Evolutionary conservation across 768 basidiomycete species (phyloP), one percentile per base, ranked within the genome.

Genomic region (Russula lepida): DNA sequence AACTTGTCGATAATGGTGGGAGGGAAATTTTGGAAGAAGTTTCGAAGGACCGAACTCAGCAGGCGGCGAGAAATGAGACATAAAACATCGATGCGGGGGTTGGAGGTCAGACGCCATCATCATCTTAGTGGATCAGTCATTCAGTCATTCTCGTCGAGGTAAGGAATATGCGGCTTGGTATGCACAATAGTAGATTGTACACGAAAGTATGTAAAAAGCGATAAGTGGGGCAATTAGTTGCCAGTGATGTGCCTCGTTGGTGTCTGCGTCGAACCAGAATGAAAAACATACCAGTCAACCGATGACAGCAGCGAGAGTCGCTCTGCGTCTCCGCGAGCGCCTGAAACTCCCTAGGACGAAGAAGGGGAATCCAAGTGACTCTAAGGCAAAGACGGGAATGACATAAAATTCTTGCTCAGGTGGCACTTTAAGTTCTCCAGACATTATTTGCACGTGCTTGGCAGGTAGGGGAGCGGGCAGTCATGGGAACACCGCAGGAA

Each of bases 1-100:
- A 74, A 7, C 71, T 99, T 58, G 79, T 88, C 47, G 79, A 80
- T 9, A 76, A 73, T 1, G 95, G 95, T 0, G 95, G 89, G 21
- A 81, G 78, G 67, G 79, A 78, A 62, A 89, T 99, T 65, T 70
- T 99, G 71, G 85, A 90, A 41, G 89, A 90, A 58, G 89, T 99
- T 66, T 87, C 81, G n/a, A 70, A 69, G 56, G 86, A 91, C 68
- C 78, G 88, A 63, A 79, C 76, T 51, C 74, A 72, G 35, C 73
- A 82, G 54, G 35, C 8, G n/a, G 76, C 71, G 27, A 69, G 67
- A 51, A 74, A 75, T 19, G 69, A 71, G 43, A 67, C 49, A 30
- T 30, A 51, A 19, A 58, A 66, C 17, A 53, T 54, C 21, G 58
- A 65, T 54, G 53, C 39, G 50, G 59, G 35, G 49, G 58, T 37